phyloP scores from a whole-genome alignment of 1,139 yeast genomes.

The Wickerhamomyces sp. region DNA sequence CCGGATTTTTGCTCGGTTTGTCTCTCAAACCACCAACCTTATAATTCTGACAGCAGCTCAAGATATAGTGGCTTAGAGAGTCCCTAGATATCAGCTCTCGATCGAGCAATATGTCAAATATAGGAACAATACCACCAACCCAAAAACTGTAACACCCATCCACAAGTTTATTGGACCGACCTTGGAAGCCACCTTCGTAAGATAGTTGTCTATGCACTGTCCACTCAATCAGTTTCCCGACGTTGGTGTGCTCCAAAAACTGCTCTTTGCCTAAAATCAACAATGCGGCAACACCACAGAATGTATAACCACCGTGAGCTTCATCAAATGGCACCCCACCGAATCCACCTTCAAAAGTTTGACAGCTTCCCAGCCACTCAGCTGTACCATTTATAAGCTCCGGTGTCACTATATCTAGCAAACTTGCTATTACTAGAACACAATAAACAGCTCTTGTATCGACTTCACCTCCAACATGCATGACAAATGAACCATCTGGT shows the following conservation, averaged over 20 bases:
- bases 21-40: constrained; percentile 73
- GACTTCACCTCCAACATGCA: constrained; percentile 76
- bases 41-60: constrained; percentile 68
- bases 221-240: constrained; percentile 56
- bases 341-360: constrained; percentile 94
- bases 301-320: constrained; percentile 97
- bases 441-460: constrained; percentile 90
- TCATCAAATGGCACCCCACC: constrained; percentile 77
- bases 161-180: constrained; percentile 87
- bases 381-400: constrained; percentile 51
- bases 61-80: constrained; percentile 58
- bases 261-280: constrained; percentile 29
- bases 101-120: constrained; percentile 49
- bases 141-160: constrained; percentile 97
- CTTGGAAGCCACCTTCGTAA: constrained; percentile 82
- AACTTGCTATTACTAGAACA: constrained; percentile 67
- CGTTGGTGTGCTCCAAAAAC: constrained; percentile 29
- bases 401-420: constrained; percentile 58
- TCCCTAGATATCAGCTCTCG: constrained; percentile 42
- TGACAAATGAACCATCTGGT: constrained; percentile 65
- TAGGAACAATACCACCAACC: constrained; percentile 78
- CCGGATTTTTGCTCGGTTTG: constrained; percentile 79
- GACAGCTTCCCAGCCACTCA: constrained; percentile 67
- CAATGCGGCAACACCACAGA: constrained; percentile 79
- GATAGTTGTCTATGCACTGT: constrained; percentile 59